Evolutionary conservation across 805 yeast species (phyloP), one percentile per base, ranked within the genome.

Genomic region (Candida quercuum): DNA sequence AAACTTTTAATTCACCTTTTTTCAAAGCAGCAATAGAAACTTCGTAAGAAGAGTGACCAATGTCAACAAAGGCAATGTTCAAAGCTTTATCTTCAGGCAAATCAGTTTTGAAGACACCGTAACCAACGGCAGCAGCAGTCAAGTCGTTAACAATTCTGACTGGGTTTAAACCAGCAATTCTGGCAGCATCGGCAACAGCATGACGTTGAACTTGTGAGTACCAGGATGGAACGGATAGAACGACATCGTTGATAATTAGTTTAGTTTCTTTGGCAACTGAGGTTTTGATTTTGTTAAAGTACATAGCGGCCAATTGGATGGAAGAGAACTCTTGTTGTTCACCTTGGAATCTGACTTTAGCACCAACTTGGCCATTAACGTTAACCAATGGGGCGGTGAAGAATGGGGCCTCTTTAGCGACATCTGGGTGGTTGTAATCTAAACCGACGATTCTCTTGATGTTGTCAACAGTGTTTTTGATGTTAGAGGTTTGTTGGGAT

Each of bases 81-180:
- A 84, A 81, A 59, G 89, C 82, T 64, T 82, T 84, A 56, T 86
- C 95, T 66, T 88, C 98, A 57, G 98, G 96, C 57, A 93, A 75
- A 60, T 91, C 97, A 49, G 85, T 76, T 78, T 93, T 89, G 83
- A 93, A 93, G 44, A 93, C 96, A 74, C 99, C 99, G 72, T 93
- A 94, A 54, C 97, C 94, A 49, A 93, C 96, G 56, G 97, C 98
- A 45, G 99, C 99, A 44, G 99, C 98, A 41, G 98, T 89, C 50
- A 86, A 82, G 64, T 93, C 99, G 66, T 93, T 93, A 54, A 93
- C 95, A 48, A 93, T 80, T 77, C 99, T 86, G 43, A 93, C 97
- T 43, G 99, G 98, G 80, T 93, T 93, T 60, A 93, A 76, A 47
- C 96, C 96, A 42, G 99, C 98, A 62, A 93, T 85, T 61, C 74